Evolutionary conservation across 129 eudicot species (phyloP), one percentile per base, ranked within the genome.

Genomic region (Sambucus nigra): DNA sequence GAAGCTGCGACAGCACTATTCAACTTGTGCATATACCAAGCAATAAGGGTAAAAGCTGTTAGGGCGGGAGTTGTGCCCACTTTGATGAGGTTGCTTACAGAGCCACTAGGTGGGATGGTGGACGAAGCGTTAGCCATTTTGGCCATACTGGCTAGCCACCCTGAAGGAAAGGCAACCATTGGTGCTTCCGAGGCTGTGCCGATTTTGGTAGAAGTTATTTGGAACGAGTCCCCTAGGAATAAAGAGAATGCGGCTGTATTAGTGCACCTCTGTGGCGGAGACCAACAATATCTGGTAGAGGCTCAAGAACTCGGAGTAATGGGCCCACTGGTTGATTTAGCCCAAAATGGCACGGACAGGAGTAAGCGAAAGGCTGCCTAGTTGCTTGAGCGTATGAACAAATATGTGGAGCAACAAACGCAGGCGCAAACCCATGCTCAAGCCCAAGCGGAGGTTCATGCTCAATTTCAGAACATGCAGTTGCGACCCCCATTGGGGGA

Each of bases 1-100:
- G 97, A 88, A 20, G 97, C 97, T 10, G 95, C 97, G 17, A 88
- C 97, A 0, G 97, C 97, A 3, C 66, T 88, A 5, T 88, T 88
- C 61, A 84, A 84, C 67, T 39, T 88, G 47, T 81, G 92, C 67
- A 88, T 88, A 46, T 88, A 78, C 64, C 97, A 88, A 73, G 97
- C 95, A 1, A 88, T 84, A 60, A 88, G 83, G 33, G 97, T 87
- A 2, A 71, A 81, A 76, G 95, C 97, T 0, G 88, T 88, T 13
- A 56, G 97, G 70, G 9, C 9, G 38, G 92, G 97, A 8, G 81
- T 89, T 19, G 73, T 88, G 5, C 66, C 73, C 47, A 77, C 79
- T 0, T 53, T 84, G 33, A 79, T 89, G 95, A 57, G 61, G 48
- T 73, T 89, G 7, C 72, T 89, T 19, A 89, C 80, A 0, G 88